Percentiles rank a stretch among this genome's conserved stretches.
Evolutionary conservation across 1,139 yeast species (phyloP).

Genomic region (Saccharomyces pastorianus): DNA sequence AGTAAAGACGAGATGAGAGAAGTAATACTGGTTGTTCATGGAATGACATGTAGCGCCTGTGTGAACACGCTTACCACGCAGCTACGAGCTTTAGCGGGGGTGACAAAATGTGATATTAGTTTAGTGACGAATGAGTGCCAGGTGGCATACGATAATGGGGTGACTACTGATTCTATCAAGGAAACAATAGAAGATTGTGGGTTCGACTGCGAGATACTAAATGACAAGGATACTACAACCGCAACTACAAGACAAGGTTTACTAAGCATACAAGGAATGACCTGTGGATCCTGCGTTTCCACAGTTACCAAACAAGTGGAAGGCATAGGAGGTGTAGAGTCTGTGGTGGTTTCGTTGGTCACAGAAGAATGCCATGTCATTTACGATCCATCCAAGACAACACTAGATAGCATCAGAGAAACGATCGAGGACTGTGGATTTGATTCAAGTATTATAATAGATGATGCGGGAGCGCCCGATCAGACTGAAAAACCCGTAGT

Average conservation of each 20-base stretch:
- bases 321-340: slow-evolving; percentile 33
- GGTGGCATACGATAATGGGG: slow-evolving; percentile 38
- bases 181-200: slow-evolving; percentile 67
- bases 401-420: slow-evolving; percentile 32
- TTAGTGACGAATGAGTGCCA: slow-evolving; percentile 66
- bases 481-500: not conserved
- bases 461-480: slow-evolving; percentile 15
- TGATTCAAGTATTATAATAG: slow-evolving; percentile 36
- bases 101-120: slow-evolving; percentile 50
- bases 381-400: slow-evolving; percentile 29
- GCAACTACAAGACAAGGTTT: not conserved
- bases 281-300: slow-evolving; percentile 76
- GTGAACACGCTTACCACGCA: slow-evolving; percentile 54
- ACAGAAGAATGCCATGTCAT: slow-evolving; percentile 65
- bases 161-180: slow-evolving; percentile 34
- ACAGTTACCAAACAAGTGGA: slow-evolving; percentile 52
- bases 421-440: slow-evolving; percentile 72
- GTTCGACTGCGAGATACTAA: slow-evolving; percentile 46
- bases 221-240: slow-evolving; percentile 7
- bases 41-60: slow-evolving; percentile 91
- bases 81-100: slow-evolving; percentile 43
- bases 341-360: slow-evolving; percentile 55
- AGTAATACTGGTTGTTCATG: slow-evolving; percentile 36
- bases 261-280: slow-evolving; percentile 55
- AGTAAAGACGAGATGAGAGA: slow-evolving; percentile 8